phyloP scores from a whole-genome alignment of 148 eudicot genomes.

The Mesembryanthemum crystallinum region DNA sequence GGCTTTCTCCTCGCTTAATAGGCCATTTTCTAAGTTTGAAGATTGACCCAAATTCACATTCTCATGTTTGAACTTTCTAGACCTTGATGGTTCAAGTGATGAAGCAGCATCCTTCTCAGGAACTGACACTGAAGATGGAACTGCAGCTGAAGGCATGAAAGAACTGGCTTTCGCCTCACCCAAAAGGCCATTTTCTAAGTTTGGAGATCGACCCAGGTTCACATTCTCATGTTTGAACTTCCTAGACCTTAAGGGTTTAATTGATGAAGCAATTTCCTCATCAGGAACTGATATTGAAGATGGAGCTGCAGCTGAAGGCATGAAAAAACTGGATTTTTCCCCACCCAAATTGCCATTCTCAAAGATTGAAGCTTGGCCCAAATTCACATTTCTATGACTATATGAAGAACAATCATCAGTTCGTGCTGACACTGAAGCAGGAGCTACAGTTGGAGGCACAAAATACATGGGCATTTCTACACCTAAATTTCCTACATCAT shows the following conservation, averaged over 20 bases:
- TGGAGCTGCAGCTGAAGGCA: slow-evolving; percentile 8
- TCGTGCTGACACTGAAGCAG: too few relatives aligned
- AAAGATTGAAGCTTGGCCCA: slow-evolving; percentile 7
- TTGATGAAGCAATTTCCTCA: background rate
- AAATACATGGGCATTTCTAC: slow-evolving; percentile 14
- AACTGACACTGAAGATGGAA: slow-evolving; percentile 1
- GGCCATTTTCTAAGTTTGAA: background rate
- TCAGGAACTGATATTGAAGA: slow-evolving; percentile 6
- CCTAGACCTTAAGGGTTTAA: background rate
- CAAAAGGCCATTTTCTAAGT: slow-evolving; percentile 5
- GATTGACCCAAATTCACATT: slow-evolving; percentile 1
- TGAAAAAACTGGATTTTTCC: background rate
- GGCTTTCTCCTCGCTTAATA: slow-evolving; percentile 6
- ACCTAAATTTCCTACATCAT: slow-evolving; percentile 1
- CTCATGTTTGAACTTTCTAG: background rate
- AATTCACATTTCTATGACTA: background rate
- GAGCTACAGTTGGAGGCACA: slow-evolving; percentile 17
- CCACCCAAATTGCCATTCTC: background rate
- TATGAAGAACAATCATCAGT: slow-evolving; percentile 11
- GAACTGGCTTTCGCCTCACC: background rate
- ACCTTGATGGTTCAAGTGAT: slow-evolving; percentile 3
- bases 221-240: background rate
- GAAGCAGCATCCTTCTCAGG: slow-evolving; percentile 10
- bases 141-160: slow-evolving; percentile 3
- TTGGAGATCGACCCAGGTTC: background rate